phyloP scores from a whole-genome alignment of 2,329 filamentous ascomycete genomes.

The Lachnellula arida region DNA sequence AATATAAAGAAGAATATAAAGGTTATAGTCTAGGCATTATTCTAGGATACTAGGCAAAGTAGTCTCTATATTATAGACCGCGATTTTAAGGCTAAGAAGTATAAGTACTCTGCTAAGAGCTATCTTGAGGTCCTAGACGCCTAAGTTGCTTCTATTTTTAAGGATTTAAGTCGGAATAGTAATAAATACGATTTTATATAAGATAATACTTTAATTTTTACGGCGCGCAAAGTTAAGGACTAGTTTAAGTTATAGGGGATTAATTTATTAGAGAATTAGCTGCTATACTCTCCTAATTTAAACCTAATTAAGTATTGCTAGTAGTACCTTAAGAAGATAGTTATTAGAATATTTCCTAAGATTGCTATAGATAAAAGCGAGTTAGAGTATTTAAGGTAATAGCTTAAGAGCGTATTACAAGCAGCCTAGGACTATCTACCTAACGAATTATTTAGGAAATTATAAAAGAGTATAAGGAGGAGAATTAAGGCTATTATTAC shows the following conservation, averaged over 20 bases:
- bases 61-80: background rate
- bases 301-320: conserved; percentile 26
- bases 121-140: no score
- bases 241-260: background rate
- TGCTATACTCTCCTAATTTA: conserved; percentile 33
- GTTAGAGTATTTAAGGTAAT: background rate
- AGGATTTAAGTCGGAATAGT: no score
- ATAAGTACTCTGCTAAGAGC: background rate
- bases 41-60: background rate
- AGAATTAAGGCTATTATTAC: no score
- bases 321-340: background rate
- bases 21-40: background rate
- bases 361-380: background rate
- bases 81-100: conserved; percentile 1
- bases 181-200: no score
- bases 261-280: conserved; percentile 39
- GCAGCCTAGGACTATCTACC: background rate
- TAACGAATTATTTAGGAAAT: background rate
- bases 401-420: background rate
- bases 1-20: no score
- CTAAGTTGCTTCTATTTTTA: no score
- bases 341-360: background rate
- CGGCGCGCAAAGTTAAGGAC: background rate
- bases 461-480: no score
- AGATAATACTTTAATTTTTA: background rate